Conservation (phyloP, 1,284 basidiomycete species). For the Hemileia vastatrix region DNA sequence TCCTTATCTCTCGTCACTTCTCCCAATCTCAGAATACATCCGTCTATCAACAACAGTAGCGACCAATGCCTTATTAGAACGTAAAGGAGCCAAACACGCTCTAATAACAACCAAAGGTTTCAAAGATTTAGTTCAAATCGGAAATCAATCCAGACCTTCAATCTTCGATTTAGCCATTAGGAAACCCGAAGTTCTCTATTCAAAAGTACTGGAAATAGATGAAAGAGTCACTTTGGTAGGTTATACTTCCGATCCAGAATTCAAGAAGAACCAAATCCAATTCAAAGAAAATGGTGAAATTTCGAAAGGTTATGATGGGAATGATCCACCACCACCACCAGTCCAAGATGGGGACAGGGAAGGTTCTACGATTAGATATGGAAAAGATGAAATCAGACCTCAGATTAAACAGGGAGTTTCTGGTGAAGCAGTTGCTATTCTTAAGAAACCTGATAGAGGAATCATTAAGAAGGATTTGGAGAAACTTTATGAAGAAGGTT, state of each 20-base stretch:
- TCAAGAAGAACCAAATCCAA: slow-evolving; percentile 61
- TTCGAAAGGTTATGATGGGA: slow-evolving; percentile 60
- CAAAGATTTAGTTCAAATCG: slow-evolving; percentile 45
- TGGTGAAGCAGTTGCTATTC: slow-evolving; percentile 41
- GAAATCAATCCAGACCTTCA: slow-evolving; percentile 45
- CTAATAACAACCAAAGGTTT: slow-evolving; percentile 46
- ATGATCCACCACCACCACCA: too few species aligned
- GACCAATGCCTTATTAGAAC: slow-evolving; percentile 47
- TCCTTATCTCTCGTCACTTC: not conserved
- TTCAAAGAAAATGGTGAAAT: slow-evolving; percentile 67
- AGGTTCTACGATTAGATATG: slow-evolving; percentile 25
- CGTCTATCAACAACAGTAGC: slow-evolving; percentile 47
- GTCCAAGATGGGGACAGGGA: slow-evolving; percentile 32
- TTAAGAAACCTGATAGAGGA: slow-evolving; percentile 34
- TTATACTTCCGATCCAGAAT: slow-evolving; percentile 76
- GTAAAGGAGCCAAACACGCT: slow-evolving; percentile 43
- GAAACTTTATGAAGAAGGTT: slow-evolving; percentile 62
- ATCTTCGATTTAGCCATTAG: slow-evolving; percentile 46
- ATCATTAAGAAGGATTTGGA: slow-evolving; percentile 52
- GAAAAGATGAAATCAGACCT: slow-evolving; percentile 32
- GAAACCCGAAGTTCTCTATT: slow-evolving; percentile 45
- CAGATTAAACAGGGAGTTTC: slow-evolving; percentile 48
- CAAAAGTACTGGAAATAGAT: slow-evolving; percentile 72
- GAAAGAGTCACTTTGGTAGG: slow-evolving; percentile 89
- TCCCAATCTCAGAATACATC: slow-evolving; percentile 39